Conservation (phyloP, 306 rosid species). For the Sicyos baderoa region DNA sequence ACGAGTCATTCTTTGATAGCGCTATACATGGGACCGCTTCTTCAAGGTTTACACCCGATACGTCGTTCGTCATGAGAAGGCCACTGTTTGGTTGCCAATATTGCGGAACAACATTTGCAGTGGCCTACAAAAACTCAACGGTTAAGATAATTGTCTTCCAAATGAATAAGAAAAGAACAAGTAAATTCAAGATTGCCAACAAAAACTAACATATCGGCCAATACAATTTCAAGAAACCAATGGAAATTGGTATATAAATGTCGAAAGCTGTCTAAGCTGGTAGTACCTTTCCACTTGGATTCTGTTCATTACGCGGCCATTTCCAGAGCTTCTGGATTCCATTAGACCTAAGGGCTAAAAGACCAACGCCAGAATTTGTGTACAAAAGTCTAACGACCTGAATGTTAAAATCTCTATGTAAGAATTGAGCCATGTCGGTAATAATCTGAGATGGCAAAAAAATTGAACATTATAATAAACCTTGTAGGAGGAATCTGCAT, state of each 20-base stretch:
- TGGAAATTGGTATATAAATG: slow-evolving; percentile 12
- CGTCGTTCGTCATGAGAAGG: slow-evolving; percentile 73
- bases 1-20: slow-evolving; percentile 77
- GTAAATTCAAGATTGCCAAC: slow-evolving; percentile 13
- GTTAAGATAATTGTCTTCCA: slow-evolving; percentile 32
- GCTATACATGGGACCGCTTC: slow-evolving; percentile 84
- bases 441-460: background rate
- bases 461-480: slow-evolving; percentile 28
- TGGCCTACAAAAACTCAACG: slow-evolving; percentile 50
- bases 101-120: slow-evolving; percentile 68
- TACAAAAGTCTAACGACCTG: slow-evolving; percentile 76
- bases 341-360: slow-evolving; percentile 83
- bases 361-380: slow-evolving; percentile 64
- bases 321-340: slow-evolving; percentile 87
- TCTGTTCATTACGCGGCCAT: slow-evolving; percentile 68
- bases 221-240: background rate
- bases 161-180: slow-evolving; percentile 6
- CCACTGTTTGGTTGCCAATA: slow-evolving; percentile 89
- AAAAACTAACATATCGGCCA: background rate
- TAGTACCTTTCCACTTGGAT: slow-evolving; percentile 64
- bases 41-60: slow-evolving; percentile 73
- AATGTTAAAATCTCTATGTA: background rate
- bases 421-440: background rate
- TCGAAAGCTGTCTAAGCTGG: background rate
- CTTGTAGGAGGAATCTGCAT: slow-evolving; percentile 62